Conservation (phyloP, 2,329 filamentous ascomycete genomes). For the Penicillium polonicum region DNA sequence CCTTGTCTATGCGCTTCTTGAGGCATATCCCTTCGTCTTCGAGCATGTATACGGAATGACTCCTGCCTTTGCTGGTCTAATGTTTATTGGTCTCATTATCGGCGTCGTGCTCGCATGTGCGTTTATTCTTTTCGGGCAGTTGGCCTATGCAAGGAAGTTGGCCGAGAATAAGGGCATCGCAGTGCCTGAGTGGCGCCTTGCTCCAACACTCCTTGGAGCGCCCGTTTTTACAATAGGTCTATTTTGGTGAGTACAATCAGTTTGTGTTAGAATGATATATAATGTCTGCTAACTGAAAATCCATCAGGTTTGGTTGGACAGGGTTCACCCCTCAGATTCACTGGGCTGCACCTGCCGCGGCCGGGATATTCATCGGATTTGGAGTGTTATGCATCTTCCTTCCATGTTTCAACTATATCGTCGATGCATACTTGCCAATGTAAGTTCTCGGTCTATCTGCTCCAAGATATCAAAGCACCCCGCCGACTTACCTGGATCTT, state of each 20-base stretch:
- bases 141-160: slow-evolving; percentile 25
- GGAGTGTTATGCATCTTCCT: slow-evolving; percentile 32
- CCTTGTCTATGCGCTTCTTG: slow-evolving; percentile 28
- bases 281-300: background rate
- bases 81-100: slow-evolving; percentile 32
- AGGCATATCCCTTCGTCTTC: slow-evolving; percentile 34
- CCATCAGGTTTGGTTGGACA: slow-evolving; percentile 32
- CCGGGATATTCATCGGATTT: slow-evolving; percentile 29
- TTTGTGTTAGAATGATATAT: background rate
- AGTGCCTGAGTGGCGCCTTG: slow-evolving; percentile 31
- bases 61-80: slow-evolving; percentile 28
- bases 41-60: slow-evolving; percentile 29
- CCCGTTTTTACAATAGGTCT: slow-evolving; percentile 34
- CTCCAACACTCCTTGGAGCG: slow-evolving; percentile 28
- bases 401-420: slow-evolving; percentile 34
- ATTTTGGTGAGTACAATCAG: slow-evolving; percentile 30
- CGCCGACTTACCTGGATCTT: background rate
- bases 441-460: slow-evolving; percentile 19
- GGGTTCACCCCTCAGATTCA: slow-evolving; percentile 26
- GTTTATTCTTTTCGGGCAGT: slow-evolving; percentile 29
- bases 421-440: slow-evolving; percentile 39
- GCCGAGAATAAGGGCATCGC: slow-evolving; percentile 21
- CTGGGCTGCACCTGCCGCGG: slow-evolving; percentile 27
- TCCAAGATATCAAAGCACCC: background rate
- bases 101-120: slow-evolving; percentile 19